Evolutionary conservation across 2,329 filamentous ascomycete genomes (phyloP).

Genomic region (Laburnicola sp.): DNA sequence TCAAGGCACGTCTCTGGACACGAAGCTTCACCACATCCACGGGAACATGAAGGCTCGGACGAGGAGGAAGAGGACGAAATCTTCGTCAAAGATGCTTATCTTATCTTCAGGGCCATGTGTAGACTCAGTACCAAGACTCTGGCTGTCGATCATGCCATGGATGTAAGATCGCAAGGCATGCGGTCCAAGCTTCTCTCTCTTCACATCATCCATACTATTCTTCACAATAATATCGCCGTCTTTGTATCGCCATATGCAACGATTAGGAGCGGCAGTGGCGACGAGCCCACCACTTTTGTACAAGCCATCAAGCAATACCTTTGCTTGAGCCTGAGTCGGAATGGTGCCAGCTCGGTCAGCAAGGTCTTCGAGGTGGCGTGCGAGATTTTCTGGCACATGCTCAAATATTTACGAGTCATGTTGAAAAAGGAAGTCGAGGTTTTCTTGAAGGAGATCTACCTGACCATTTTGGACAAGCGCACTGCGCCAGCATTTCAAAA

Average conservation of each 20-base stretch:
- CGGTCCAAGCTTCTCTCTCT: conserved; percentile 93
- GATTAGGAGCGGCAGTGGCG: conserved; percentile 87
- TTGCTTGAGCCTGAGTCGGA: conserved; percentile 90
- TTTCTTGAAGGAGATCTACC: conserved; percentile 95
- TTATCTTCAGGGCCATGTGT: conserved; percentile 97
- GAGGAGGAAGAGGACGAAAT: conserved; percentile 86
- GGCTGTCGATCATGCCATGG: conserved; percentile 86
- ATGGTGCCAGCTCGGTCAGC: conserved; percentile 90
- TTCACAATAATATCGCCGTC: conserved; percentile 90
- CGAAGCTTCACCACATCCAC: conserved; percentile 43
- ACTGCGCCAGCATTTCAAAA: conserved; percentile 89
- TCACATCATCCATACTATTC: conserved; percentile 89
- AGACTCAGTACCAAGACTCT: conserved; percentile 93
- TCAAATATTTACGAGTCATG: conserved; percentile 88
- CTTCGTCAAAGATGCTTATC: conserved; percentile 93
- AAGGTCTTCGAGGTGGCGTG: conserved; percentile 93
- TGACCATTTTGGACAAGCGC: conserved; percentile 85
- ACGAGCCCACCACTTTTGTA: conserved; percentile 84
- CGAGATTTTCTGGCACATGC: conserved; percentile 97
- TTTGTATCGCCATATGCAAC: conserved; percentile 91
- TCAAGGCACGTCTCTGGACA: conserved; percentile 51
- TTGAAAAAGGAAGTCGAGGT: conserved; percentile 99
- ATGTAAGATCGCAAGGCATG: conserved; percentile 93
- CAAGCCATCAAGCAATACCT: conserved; percentile 97
- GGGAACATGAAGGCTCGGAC: conserved; percentile 58